Conservation (phyloP, 2,329 filamentous ascomycete species). For the Fusarium acutatum region DNA sequence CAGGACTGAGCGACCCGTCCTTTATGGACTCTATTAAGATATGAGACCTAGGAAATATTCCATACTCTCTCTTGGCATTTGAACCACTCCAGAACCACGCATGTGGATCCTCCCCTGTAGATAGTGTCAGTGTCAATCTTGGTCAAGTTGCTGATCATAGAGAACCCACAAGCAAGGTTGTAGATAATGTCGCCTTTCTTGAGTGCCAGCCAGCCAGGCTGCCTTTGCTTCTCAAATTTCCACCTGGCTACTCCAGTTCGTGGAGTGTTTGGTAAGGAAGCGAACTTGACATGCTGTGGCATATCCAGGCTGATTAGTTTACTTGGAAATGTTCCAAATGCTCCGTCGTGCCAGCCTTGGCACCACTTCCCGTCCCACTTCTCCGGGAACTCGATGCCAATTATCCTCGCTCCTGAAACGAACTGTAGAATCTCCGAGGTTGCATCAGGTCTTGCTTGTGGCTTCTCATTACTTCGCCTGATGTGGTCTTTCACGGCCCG, state of each 20-base stretch:
- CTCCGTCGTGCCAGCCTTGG: neutral
- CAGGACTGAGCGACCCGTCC: neutral
- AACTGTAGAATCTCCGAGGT: neutral
- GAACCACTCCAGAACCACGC: neutral
- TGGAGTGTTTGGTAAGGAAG: neutral
- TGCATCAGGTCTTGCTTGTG: neutral
- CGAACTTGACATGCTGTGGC: neutral
- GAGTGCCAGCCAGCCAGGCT: neutral
- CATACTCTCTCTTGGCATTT: neutral
- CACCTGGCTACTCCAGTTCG: neutral
- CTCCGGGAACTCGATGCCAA: neutral
- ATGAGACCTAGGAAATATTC: neutral
- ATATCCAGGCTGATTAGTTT: neutral
- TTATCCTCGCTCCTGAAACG: neutral
- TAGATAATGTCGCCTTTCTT: neutral
- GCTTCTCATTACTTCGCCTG: neutral
- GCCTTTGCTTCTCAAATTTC: neutral
- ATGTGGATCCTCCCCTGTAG: neutral
- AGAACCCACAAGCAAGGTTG: neutral
- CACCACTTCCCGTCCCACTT: neutral
- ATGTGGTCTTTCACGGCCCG: neutral
- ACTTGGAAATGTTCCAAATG: neutral
- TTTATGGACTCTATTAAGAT: neutral
- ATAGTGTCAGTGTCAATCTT: neutral
- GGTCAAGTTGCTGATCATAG: neutral